Conservation (phyloP, 2,329 filamentous ascomycete genomes). For the Ceratocystis papillata region DNA sequence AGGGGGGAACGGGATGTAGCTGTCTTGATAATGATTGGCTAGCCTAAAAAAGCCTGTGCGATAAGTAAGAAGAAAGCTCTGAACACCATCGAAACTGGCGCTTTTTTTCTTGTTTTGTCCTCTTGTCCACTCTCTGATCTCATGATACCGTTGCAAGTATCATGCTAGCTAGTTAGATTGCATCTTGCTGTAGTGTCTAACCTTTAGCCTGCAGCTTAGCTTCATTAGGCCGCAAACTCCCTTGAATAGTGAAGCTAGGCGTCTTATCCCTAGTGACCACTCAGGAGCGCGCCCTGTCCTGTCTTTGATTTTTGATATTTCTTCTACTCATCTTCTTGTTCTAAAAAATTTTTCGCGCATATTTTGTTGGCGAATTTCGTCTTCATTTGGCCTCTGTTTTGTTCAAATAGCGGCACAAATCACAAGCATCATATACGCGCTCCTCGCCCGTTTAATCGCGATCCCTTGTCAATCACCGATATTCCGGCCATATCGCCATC, state of each 20-base stretch:
- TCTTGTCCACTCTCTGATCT: not conserved
- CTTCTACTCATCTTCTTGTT: not conserved
- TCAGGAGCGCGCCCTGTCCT: not conserved
- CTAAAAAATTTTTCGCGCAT: not conserved
- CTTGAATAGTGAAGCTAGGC: not conserved
- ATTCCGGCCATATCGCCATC: not conserved
- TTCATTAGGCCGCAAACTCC: not conserved
- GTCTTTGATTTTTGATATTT: not conserved
- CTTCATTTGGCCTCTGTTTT: not conserved
- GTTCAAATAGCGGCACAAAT: not conserved
- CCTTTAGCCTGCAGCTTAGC: conserved; percentile 1
- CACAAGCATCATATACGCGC: not conserved
- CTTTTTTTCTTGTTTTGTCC: not conserved
- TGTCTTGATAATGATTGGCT: not conserved
- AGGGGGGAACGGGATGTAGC: not conserved
- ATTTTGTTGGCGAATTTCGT: not conserved
- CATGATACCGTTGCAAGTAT: not conserved
- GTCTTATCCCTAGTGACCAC: not conserved
- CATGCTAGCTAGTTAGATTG: not conserved
- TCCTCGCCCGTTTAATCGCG: not conserved
- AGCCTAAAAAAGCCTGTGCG: not conserved
- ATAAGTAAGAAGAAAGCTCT: not conserved
- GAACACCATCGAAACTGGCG: not conserved
- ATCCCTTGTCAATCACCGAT: not conserved
- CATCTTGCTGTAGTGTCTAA: not conserved